phyloP scores from a whole-genome alignment of 1,284 basidiomycete genomes.

The Ceratobasidium sp. region DNA sequence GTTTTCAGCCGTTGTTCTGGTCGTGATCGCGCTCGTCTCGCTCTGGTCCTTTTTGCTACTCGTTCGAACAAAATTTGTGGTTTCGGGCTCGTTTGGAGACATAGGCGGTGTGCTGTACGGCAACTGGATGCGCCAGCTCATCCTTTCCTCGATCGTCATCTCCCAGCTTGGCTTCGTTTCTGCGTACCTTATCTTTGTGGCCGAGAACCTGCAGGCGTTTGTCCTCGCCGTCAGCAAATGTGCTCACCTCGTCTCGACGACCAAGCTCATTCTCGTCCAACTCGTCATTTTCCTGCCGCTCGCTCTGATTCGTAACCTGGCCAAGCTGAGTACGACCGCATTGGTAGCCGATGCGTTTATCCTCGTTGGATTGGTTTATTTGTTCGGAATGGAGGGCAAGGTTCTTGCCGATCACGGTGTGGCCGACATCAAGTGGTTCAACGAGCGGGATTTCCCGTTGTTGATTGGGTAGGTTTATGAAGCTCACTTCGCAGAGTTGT shows the following conservation, averaged over 20 bases:
- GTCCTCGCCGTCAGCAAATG: constrained; percentile 86
- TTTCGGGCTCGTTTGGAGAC: constrained; percentile 94
- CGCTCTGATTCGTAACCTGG: constrained; percentile 85
- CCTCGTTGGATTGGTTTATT: constrained; percentile 85
- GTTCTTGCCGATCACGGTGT: constrained; percentile 72
- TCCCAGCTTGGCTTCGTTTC: constrained; percentile 91
- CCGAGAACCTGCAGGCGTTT: constrained; percentile 90
- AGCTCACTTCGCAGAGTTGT: no score
- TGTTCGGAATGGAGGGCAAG: constrained; percentile 79
- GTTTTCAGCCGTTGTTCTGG: constrained; percentile 84
- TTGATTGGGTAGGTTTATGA: constrained; percentile 78
- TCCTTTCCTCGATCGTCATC: constrained; percentile 85
- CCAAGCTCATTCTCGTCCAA: constrained; percentile 85
- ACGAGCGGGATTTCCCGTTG: constrained; percentile 86
- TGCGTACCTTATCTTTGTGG: constrained; percentile 96
- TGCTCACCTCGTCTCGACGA: constrained; percentile 69
- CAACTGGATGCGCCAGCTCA: constrained; percentile 88
- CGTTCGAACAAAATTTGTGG: constrained; percentile 86
- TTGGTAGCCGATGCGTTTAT: constrained; percentile 97
- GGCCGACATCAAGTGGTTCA: constrained; percentile 89
- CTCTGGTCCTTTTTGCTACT: constrained; percentile 95
- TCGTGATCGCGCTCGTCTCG: constrained; percentile 86
- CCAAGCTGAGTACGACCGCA: constrained; percentile 91
- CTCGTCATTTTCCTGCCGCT: constrained; percentile 87
- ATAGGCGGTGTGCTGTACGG: constrained; percentile 95